Evolutionary conservation across 2,329 filamentous ascomycete genomes (phyloP).

Genomic region (Scytalidium lignicola): DNA sequence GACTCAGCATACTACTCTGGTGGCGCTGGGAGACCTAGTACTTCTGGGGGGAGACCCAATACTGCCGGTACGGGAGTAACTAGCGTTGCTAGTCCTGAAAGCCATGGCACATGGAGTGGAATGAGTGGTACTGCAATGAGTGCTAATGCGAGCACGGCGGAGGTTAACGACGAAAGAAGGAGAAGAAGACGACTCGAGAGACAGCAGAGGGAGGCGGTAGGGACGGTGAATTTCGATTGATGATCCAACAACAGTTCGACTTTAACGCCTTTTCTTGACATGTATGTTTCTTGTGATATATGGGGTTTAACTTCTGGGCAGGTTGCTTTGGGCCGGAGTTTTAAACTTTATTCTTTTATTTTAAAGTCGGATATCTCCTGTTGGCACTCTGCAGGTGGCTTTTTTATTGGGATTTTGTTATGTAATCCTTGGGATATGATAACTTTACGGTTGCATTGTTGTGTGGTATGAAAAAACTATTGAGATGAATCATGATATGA

Average conservation of each 20-base stretch:
- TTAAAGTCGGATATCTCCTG: too few relatives aligned
- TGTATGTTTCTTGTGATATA: not conserved
- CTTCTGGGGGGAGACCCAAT: constrained; percentile 19
- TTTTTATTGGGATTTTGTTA: not conserved
- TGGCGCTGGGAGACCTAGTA: constrained; percentile 6
- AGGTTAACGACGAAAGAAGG: constrained; percentile 45
- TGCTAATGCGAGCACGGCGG: constrained; percentile 24
- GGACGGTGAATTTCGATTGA: not conserved
- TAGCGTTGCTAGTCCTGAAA: constrained; percentile 22
- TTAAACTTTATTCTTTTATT: not conserved
- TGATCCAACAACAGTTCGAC: not conserved
- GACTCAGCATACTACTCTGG: constrained; percentile 60
- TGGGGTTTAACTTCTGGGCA: not conserved
- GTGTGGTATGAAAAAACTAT: not conserved
- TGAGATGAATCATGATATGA: not conserved
- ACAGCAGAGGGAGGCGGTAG: constrained; percentile 12
- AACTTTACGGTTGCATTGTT: not conserved
- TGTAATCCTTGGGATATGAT: not conserved
- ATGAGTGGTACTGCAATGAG: constrained; percentile 20
- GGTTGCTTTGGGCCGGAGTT: not conserved
- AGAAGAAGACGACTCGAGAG: constrained; percentile 52
- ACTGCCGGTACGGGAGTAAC: constrained; percentile 5
- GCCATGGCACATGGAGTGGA: constrained; percentile 27
- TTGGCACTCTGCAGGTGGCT: not conserved
- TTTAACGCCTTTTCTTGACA: not conserved